Conservation (phyloP, 2,329 filamentous ascomycete genomes). For the Penicillium concentricum region DNA sequence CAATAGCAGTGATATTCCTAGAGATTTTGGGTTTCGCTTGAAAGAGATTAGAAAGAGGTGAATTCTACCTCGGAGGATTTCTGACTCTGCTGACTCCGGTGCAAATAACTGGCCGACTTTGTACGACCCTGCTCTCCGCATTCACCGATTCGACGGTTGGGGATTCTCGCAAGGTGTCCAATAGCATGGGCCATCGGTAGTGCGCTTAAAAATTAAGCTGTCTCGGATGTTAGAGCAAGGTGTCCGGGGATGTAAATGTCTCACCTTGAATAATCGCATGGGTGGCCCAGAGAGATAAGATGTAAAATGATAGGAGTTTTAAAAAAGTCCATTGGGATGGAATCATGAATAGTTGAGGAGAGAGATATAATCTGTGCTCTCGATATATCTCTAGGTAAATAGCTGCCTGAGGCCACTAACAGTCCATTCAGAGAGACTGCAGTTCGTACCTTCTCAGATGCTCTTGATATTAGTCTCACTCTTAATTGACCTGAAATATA, state of each 20-base stretch:
- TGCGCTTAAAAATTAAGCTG: not conserved
- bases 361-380: no score
- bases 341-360: not conserved
- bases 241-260: not conserved
- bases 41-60: not conserved
- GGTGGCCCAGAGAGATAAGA: not conserved
- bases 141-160: not conserved
- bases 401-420: no score
- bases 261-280: not conserved
- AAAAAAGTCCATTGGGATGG: not conserved
- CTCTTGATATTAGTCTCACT: not conserved
- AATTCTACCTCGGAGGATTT: slow-evolving; percentile 10
- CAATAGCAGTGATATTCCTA: not conserved
- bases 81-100: slow-evolving; percentile 6
- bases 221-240: not conserved
- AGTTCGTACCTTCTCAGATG: not conserved
- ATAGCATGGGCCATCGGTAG: not conserved
- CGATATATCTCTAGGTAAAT: no score
- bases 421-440: not conserved
- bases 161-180: not conserved
- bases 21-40: not conserved
- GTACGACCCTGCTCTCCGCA: slow-evolving; percentile 12
- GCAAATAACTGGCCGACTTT: slow-evolving; percentile 6
- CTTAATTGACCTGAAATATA: not conserved
- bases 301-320: not conserved